These are phyloP conservation scores for Apiotrichum gracile DNA, from an alignment of 1,284 basidiomycete species.

Conservation along the genomic window DNA sequence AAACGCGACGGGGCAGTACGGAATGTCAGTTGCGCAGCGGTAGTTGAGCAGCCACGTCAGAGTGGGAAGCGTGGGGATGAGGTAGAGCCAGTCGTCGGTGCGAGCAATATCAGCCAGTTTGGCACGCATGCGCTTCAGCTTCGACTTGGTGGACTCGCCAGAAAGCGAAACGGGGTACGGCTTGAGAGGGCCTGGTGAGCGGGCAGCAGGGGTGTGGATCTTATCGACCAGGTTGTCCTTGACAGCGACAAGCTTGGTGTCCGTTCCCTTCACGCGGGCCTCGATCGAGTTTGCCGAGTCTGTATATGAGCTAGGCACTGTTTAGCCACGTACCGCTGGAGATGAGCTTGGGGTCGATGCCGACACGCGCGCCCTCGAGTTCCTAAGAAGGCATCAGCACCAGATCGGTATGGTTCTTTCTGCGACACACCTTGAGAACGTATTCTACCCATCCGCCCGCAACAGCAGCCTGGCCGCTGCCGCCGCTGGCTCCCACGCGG, in stretches of 20 bases:
- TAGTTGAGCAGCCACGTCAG: conserved; percentile 75
- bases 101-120: conserved; percentile 38
- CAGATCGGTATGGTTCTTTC: not conserved
- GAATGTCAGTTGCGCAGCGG: conserved; percentile 68
- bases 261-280: conserved; percentile 48
- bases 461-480: conserved; percentile 36
- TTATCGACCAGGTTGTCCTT: conserved; percentile 74
- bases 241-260: conserved; percentile 56
- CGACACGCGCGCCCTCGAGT: conserved; percentile 60
- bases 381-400: conserved; percentile 43
- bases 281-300: conserved; percentile 20
- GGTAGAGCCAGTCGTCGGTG: conserved; percentile 36
- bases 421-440: conserved; percentile 53
- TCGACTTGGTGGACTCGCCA: conserved; percentile 50
- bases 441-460: conserved; percentile 74
- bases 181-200: conserved; percentile 65
- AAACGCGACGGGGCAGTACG: conserved; percentile 80
- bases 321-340: conserved; percentile 55
- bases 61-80: conserved; percentile 47
- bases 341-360: conserved; percentile 83
- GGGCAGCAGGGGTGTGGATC: conserved; percentile 65
- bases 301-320: conserved; percentile 5
- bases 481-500: conserved; percentile 56
- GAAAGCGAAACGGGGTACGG: conserved; percentile 69
- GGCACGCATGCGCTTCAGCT: conserved; percentile 27